Base-by-base conservation (phyloP, 208 protist species). In the Wallacemonas rigidus region DNA sequence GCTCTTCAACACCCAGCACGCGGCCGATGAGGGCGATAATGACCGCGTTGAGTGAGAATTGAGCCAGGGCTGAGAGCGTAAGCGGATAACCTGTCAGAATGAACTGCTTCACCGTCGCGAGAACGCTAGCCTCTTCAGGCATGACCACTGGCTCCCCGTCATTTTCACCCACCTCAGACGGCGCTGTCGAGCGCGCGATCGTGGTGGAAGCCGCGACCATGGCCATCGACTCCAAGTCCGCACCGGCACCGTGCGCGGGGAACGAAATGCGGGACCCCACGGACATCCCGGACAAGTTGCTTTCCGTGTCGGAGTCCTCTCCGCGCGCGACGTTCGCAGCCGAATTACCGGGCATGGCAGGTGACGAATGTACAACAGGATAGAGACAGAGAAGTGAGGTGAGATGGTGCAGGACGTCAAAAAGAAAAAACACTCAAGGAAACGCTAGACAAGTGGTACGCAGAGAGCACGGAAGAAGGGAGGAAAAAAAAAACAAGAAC, bases 41-140 rank as follows among this genome's bases (percentile, higher is more conserved):
- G 2, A 86, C 73, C 14, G 85, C 76, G 64, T 89, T 91, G 55
- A 95, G 75, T 15, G 88, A 94, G 64, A 95, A 94, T 71, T 93
- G 89, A 2, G 85, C 72, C 9, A 94, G 57, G 47, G 83, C 85
- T n/a, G 91, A 86, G 41, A 93, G 48, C 12, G 83, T 86, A 3
- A 96, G 80, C 1, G 91, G 91, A 61, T 82, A 83, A 39, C 91
- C 91, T 2, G 81, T 76, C 3, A 91, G 36, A 11, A 94, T 69
- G 74, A 94, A 94, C 68, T 79, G 79, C 68, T 86, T 89, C 1
- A 86, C 75, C 43, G 90, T 85, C 17, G 70, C 51, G 17, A 55
- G 64, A 14, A 70, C 62, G 12, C 73, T 72, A 14, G 82, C 71
- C 44, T 89, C 79, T 9, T 80, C 71, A 26, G 17, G 58, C 35